These are phyloP conservation scores for Brassica balearica DNA, from an alignment of 441 rosid species.

Conservation along the genomic window DNA sequence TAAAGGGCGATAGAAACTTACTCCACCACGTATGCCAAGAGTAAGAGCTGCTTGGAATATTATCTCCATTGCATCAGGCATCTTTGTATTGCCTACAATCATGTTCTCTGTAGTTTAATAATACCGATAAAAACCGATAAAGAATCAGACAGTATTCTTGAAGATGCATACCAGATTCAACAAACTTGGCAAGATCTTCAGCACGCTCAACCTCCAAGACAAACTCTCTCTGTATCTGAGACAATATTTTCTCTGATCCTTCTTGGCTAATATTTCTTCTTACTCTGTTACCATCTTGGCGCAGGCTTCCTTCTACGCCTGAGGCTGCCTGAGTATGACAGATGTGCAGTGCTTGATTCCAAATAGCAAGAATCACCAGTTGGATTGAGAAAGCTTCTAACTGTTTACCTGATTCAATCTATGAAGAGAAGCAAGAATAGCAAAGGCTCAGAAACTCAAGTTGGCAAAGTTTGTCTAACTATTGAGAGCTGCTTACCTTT, in stretches of 20 bases:
- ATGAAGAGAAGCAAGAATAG: slow-evolving; percentile 34
- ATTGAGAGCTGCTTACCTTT: slow-evolving; percentile 51
- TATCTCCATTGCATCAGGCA: slow-evolving; percentile 96
- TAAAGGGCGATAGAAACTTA: slow-evolving; percentile 47
- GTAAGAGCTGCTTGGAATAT: slow-evolving; percentile 86
- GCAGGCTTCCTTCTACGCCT: slow-evolving; percentile 79
- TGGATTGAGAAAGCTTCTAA: slow-evolving; percentile 91
- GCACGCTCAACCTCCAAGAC: slow-evolving; percentile 78
- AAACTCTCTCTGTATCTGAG: slow-evolving; percentile 74
- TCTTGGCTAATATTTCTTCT: slow-evolving; percentile 48
- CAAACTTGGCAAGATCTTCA: slow-evolving; percentile 76
- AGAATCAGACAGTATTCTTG: slow-evolving; percentile 2
- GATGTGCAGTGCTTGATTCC: slow-evolving; percentile 90
- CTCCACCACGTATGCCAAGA: slow-evolving; percentile 77
- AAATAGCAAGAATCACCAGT: slow-evolving; percentile 91
- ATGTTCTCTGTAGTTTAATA: slow-evolving; percentile 17
- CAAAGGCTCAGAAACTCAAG: slow-evolving; percentile 3
- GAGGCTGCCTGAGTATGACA: slow-evolving; percentile 94
- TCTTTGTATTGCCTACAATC: slow-evolving; percentile 66
- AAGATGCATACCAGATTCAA: slow-evolving; percentile 65
- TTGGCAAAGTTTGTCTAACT: slow-evolving; percentile 2
- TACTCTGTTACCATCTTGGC: slow-evolving; percentile 53
- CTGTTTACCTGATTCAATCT: slow-evolving; percentile 60
- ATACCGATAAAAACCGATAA: not conserved
- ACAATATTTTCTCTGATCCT: slow-evolving; percentile 56